Evolutionary conservation across 2,329 filamentous ascomycete species (phyloP).

Genomic region (Chalaropsis thielavioides): DNA sequence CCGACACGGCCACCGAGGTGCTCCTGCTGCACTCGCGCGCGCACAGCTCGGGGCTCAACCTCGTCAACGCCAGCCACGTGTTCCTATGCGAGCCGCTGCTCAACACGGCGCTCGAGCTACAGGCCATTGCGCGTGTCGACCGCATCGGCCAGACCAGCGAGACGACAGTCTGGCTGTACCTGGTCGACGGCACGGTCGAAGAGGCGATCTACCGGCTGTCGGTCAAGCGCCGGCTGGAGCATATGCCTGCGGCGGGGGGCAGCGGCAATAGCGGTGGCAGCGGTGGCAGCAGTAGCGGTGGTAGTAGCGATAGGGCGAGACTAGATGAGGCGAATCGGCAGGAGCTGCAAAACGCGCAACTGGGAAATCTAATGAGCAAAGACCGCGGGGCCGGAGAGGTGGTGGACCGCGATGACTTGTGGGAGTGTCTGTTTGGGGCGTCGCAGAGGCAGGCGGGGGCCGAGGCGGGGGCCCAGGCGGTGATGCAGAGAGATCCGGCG

Average conservation of each 20-base stretch:
- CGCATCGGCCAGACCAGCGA: conserved; percentile 78
- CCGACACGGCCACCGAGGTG: conserved; percentile 58
- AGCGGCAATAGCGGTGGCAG: no score
- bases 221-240: conserved; percentile 60
- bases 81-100: conserved; percentile 89
- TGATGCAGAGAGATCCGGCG: neutral
- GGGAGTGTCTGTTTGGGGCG: neutral
- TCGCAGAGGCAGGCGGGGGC: neutral
- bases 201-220: conserved; percentile 83
- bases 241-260: conserved; percentile 42
- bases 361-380: neutral
- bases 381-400: neutral
- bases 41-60: conserved; percentile 75
- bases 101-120: conserved; percentile 84
- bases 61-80: conserved; percentile 86
- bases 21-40: conserved; percentile 82
- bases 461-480: neutral
- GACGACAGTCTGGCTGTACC: conserved; percentile 91
- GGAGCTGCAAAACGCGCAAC: neutral
- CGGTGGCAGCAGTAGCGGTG: no score
- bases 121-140: conserved; percentile 89
- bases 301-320: neutral
- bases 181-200: conserved; percentile 82
- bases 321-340: neutral
- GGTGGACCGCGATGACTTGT: neutral